phyloP scores from a whole-genome alignment of 2,329 filamentous ascomycete genomes.

The Fonsecaea monophora region DNA sequence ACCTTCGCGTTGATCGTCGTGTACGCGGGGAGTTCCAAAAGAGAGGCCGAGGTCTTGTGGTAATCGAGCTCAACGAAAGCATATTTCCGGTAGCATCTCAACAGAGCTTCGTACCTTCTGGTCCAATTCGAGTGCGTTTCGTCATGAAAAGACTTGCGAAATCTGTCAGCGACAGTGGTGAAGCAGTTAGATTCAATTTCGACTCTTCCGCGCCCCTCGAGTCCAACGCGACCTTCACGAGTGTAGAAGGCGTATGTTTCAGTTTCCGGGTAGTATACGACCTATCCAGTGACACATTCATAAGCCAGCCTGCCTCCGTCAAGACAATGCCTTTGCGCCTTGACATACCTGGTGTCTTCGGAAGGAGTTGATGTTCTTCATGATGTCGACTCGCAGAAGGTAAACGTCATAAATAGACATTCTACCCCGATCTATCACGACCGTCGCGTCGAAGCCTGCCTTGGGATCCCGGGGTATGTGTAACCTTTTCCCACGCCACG shows the following conservation, averaged over 20 bases:
- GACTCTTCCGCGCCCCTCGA: neutral
- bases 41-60: neutral
- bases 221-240: neutral
- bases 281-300: neutral
- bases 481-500: neutral
- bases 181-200: neutral
- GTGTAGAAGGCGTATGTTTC: neutral
- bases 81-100: neutral
- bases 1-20: neutral
- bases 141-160: neutral
- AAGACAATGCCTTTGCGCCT: neutral
- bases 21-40: neutral
- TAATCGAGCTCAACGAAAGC: neutral
- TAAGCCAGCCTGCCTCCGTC: neutral
- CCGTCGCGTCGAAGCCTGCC: neutral
- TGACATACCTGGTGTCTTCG: neutral
- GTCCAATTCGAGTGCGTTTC: neutral
- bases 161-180: neutral
- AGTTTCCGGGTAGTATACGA: neutral
- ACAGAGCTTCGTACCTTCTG: neutral
- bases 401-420: neutral
- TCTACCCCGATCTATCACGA: neutral
- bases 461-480: neutral
- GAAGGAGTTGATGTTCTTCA: neutral
- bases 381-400: neutral